phyloP scores from a whole-genome alignment of 1,139 yeast genomes.

The Pichia sp. region DNA sequence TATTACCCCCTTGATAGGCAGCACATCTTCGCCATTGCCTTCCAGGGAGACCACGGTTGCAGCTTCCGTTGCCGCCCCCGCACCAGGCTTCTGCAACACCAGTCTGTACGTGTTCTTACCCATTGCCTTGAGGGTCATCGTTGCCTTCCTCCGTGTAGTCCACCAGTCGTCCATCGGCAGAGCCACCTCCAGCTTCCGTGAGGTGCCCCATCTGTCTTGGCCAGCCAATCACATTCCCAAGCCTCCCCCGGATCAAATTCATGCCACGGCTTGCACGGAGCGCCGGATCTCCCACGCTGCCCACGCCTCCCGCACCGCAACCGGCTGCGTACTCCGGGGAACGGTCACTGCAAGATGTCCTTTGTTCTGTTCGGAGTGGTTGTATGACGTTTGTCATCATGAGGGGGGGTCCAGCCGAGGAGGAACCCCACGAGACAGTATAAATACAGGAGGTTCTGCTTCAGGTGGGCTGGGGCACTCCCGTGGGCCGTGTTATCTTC shows the following conservation, averaged over 20 bases:
- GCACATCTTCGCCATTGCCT: neutral
- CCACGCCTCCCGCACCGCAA: neutral
- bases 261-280: neutral
- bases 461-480: neutral
- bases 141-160: neutral
- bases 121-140: neutral
- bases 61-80: too few species aligned
- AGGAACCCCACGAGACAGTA: neutral
- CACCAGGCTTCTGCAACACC: neutral
- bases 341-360: neutral
- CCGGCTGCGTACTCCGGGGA: neutral
- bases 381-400: neutral
- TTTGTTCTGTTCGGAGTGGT: neutral
- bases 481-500: neutral
- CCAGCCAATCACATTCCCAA: neutral
- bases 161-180: too few species aligned
- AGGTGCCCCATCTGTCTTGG: neutral
- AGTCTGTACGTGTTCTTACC: conserved; percentile 1
- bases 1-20: conserved; percentile 41
- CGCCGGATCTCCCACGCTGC: neutral
- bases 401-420: neutral
- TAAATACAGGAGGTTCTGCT: neutral
- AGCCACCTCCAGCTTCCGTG: too few species aligned
- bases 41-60: neutral
- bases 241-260: neutral